These are phyloP conservation scores for Pichia pseudocactophila DNA, from an alignment of 805 yeast species.

Conservation along the genomic window DNA sequence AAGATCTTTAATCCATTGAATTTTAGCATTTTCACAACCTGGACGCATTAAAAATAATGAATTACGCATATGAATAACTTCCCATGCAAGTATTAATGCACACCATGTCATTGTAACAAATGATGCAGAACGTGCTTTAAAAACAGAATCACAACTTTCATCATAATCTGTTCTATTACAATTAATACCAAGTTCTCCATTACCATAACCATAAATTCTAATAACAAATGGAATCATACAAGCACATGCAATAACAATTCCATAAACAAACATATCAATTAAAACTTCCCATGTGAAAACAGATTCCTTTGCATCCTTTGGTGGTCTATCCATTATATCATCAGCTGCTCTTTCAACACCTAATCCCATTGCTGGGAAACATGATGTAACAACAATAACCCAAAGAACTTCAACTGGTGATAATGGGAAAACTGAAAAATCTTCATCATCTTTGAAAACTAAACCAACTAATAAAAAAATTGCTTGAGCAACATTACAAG, in stretches of 20 bases:
- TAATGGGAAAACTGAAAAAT: constrained; percentile 70
- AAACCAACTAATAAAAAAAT: constrained; percentile 61
- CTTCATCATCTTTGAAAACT: constrained; percentile 54
- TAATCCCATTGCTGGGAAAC: constrained; percentile 80
- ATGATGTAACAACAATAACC: constrained; percentile 71
- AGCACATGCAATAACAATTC: constrained; percentile 61
- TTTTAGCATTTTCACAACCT: constrained; percentile 49
- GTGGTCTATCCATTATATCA: constrained; percentile 56
- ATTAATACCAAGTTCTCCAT: constrained; percentile 52
- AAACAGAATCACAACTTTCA: constrained; percentile 50
- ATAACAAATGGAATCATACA: constrained; percentile 61
- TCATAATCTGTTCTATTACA: constrained; percentile 45
- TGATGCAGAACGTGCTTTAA: constrained; percentile 65
- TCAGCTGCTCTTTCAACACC: constrained; percentile 59
- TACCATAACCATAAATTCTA: constrained; percentile 57
- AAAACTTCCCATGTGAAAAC: constrained; percentile 62
- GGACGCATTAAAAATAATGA: constrained; percentile 69
- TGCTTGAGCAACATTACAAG: constrained; percentile 67
- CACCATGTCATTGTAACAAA: constrained; percentile 85
- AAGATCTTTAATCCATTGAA: constrained; percentile 52
- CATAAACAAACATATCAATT: constrained; percentile 62
- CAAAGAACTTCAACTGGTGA: constrained; percentile 75
- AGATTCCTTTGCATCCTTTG: constrained; percentile 44
- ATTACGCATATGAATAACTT: constrained; percentile 61
- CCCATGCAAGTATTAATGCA: constrained; percentile 76